A percentile compares a stretch with the other conserved stretches of the same genome.
These are phyloP conservation scores for Gardenia jasminoides DNA, from an alignment of 257 asterid species.

Conservation along the genomic window DNA sequence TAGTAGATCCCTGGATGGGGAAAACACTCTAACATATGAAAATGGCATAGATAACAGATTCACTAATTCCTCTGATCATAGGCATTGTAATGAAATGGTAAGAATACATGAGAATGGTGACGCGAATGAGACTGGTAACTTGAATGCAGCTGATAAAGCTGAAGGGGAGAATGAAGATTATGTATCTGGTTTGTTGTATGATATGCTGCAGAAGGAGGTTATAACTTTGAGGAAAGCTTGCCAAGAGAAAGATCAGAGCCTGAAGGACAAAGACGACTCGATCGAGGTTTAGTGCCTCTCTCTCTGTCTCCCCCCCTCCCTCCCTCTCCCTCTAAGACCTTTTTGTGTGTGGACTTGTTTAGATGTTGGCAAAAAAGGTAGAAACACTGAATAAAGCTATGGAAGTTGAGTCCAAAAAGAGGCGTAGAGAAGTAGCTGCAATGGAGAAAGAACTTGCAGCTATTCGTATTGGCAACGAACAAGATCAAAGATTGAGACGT, in stretches of 20 bases:
- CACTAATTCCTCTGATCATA: constrained; percentile 27
- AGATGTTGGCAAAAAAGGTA: constrained; percentile 91
- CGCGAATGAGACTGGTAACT: constrained; percentile 23
- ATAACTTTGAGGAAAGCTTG: constrained; percentile 66
- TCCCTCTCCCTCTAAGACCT: background rate
- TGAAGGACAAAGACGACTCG: constrained; percentile 82
- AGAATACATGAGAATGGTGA: constrained; percentile 44
- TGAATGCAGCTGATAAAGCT: constrained; percentile 34
- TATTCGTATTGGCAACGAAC: constrained; percentile 65
- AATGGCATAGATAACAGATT: constrained; percentile 33
- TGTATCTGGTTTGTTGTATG: constrained; percentile 77
- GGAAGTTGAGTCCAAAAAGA: constrained; percentile 83
- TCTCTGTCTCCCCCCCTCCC: background rate
- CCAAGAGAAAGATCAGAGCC: constrained; percentile 73
- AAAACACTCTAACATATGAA: constrained; percentile 22
- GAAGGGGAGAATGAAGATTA: constrained; percentile 52
- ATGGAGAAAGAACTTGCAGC: constrained; percentile 82
- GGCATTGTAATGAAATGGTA: constrained; percentile 36
- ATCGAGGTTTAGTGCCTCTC: constrained; percentile 58
- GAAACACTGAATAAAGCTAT: constrained; percentile 77
- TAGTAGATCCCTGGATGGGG: constrained; percentile 38
- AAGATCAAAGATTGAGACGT: constrained; percentile 56
- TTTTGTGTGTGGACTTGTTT: constrained; percentile 20
- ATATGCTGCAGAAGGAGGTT: constrained; percentile 92
- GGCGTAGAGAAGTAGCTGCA: constrained; percentile 82